Evolutionary conservation across 2,329 filamentous ascomycete genomes (phyloP).

Genomic region (Monilinia polystroma): DNA sequence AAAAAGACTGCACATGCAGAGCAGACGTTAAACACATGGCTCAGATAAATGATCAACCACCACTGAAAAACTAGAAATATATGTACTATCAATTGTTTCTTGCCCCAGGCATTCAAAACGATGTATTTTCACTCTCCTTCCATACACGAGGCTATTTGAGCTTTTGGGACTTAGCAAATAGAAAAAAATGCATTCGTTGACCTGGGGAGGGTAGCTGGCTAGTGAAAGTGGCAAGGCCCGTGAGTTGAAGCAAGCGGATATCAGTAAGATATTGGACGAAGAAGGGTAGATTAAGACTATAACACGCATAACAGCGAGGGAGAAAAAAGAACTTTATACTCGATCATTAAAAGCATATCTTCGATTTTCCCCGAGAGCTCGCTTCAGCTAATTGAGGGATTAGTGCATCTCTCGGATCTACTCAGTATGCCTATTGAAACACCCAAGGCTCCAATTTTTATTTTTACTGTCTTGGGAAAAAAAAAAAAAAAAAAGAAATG

Average conservation of each 20-base stretch:
- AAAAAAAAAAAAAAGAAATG: not conserved
- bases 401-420: not conserved
- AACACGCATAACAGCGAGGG: not conserved
- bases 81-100: not conserved
- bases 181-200: not conserved
- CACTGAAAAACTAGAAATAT: not conserved
- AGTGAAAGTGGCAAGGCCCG: not conserved
- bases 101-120: not conserved
- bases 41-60: not conserved
- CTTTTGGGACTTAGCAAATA: not conserved
- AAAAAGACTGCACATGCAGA: not conserved
- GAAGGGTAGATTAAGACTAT: not conserved
- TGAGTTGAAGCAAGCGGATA: not conserved
- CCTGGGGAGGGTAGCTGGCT: not conserved
- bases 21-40: not conserved
- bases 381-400: not conserved
- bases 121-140: not conserved
- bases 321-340: not conserved
- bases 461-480: no score
- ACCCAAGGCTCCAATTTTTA: not conserved
- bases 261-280: not conserved
- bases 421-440: not conserved
- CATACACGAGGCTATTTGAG: not conserved
- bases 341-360: not conserved
- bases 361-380: not conserved